Evolutionary conservation across 768 basidiomycete species (phyloP).

Genomic region (Panellus pusillus): DNA sequence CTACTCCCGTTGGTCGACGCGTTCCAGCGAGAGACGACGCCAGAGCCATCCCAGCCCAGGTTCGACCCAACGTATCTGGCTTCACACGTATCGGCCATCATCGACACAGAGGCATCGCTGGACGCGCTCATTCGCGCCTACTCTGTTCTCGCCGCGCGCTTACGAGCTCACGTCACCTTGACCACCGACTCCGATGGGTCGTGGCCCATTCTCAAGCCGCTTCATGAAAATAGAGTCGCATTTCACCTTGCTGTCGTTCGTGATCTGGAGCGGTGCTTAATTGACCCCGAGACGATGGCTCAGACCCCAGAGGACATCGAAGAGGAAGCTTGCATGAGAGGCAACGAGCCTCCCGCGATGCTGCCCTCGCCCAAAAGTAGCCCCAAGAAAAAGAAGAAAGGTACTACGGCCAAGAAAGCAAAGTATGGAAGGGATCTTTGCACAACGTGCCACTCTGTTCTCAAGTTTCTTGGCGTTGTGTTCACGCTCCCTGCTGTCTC

Average conservation of each 20-base stretch:
- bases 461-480: slow-evolving; percentile 61
- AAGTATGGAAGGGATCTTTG: slow-evolving; percentile 80
- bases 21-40: slow-evolving; percentile 63
- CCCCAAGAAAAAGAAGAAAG: slow-evolving; percentile 64
- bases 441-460: slow-evolving; percentile 67
- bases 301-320: slow-evolving; percentile 22
- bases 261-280: slow-evolving; percentile 64
- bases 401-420: slow-evolving; percentile 75
- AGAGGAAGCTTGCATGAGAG: slow-evolving; percentile 28
- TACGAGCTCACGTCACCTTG: slow-evolving; percentile 47
- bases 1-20: slow-evolving; percentile 42
- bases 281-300: slow-evolving; percentile 47
- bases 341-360: slow-evolving; percentile 23
- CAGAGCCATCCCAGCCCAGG: slow-evolving; percentile 74
- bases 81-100: slow-evolving; percentile 61
- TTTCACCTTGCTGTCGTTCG: slow-evolving; percentile 62
- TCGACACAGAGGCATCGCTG: slow-evolving; percentile 47
- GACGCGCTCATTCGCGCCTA: slow-evolving; percentile 73
- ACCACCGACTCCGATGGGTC: slow-evolving; percentile 57
- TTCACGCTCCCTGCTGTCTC: slow-evolving; percentile 62
- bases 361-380: slow-evolving; percentile 73
- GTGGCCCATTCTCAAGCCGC: slow-evolving; percentile 72
- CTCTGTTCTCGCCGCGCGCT: slow-evolving; percentile 63
- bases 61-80: slow-evolving; percentile 62
- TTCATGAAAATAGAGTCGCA: slow-evolving; percentile 51